These are phyloP conservation scores for Magnusiomyces tetraspermus DNA, from an alignment of 1,139 yeast genomes.

Conservation along the genomic window DNA sequence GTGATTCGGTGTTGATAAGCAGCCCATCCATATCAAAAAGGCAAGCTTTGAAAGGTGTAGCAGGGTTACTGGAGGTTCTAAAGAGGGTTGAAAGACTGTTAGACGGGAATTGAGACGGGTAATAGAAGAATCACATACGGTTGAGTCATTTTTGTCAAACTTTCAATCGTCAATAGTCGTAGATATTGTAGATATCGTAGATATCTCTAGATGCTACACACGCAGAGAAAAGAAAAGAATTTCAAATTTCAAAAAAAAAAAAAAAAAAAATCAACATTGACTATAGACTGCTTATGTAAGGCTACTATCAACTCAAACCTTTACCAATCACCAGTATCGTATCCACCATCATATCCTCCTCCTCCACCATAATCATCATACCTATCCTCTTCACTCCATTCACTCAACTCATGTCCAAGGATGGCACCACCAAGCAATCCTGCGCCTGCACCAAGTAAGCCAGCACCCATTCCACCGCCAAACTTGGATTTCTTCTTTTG, in stretches of 20 bases:
- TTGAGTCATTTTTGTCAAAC: neutral
- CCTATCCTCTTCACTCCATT: constrained; percentile 19
- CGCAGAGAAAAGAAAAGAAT: too few relatives aligned
- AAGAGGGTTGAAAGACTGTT: neutral
- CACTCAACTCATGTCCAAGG: constrained; percentile 37
- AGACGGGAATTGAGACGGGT: neutral
- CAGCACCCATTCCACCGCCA: constrained; percentile 38
- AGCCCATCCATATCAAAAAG: constrained; percentile 96
- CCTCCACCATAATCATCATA: constrained; percentile 27
- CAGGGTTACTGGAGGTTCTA: neutral
- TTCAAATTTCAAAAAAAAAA: too few relatives aligned
- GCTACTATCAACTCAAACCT: too few relatives aligned
- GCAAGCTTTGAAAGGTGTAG: constrained; percentile 53
- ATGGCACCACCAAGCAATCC: constrained; percentile 71
- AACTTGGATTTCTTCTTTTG: constrained; percentile 21
- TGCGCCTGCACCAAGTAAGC: constrained; percentile 70
- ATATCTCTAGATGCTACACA: too few relatives aligned
- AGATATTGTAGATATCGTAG: too few relatives aligned
- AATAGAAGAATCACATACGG: neutral
- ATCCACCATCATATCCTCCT: constrained; percentile 16
- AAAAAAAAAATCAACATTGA: too few relatives aligned
- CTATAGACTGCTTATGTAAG: too few relatives aligned
- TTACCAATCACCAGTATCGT: constrained; percentile 2
- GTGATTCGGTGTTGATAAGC: constrained; percentile 78
- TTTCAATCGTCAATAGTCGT: too few relatives aligned